Base-by-base conservation (phyloP, 2,329 filamentous ascomycete genomes). In the Hymenoscyphus fraxineus region DNA sequence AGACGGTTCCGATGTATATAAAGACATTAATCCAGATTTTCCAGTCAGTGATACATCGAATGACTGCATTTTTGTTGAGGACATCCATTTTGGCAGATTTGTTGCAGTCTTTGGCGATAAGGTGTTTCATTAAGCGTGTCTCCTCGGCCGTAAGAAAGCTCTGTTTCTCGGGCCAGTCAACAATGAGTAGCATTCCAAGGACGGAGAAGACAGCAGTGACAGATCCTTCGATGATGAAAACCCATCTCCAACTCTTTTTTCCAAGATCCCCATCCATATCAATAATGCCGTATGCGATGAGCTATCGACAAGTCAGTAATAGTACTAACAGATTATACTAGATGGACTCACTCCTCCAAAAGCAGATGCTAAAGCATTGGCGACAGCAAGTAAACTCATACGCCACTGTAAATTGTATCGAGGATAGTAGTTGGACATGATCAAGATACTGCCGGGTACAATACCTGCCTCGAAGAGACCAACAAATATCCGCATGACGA, bases 231-330 rank as follows among this genome's bases (percentile, higher is more conserved):
- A 79, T 72, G 39, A 81, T 79, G 64, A 83, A 84, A 0, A 82
- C 73, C 82, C 82, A 84, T 59, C 77, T 71, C 82, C 81, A 84
- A 2, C 81, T 81, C 5, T 76, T 72, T 6, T 83, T 76, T 1
- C 80, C 80, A 55, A 77, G 76, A 4, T 72, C 73, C 3, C 80
- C 80, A 38, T 83, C 78, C 22, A 84, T 75, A 9, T 78, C 73
- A 4, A 80, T 77, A 19, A 82, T 80, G 1, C 77, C 80, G 0
- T 79, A 80, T 38, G 81, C 81, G 12, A 83, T 71, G 1, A 83
- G 71, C 59, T 60, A 51, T 10, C n/a, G n/a, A 60, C 6, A 31
- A 16, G 40, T 60, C 41, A 60, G 13, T 60, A 35, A 31, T 35
- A 5, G 19, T 54, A 32, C 4, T 51, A 31, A 10, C n/a, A 6